Evolutionary conservation across 345 rosid species (phyloP).

Genomic region (Firmiana major): DNA sequence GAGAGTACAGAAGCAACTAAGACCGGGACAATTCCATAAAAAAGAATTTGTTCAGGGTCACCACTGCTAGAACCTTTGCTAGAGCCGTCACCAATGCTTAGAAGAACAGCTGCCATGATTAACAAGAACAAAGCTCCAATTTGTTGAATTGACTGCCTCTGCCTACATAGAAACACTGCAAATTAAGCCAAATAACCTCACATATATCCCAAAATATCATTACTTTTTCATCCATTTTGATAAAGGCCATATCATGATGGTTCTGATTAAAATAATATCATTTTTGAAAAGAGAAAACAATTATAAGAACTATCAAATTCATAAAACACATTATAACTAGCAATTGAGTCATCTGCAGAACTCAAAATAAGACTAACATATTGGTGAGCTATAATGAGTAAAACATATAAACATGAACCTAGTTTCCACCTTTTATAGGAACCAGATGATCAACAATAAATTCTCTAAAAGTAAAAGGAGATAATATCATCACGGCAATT

Average conservation of each 20-base stretch:
- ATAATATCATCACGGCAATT: not conserved
- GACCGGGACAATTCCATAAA: slow-evolving; percentile 90
- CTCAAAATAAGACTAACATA: not conserved
- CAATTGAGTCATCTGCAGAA: not conserved
- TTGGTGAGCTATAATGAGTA: not conserved
- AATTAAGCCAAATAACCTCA: slow-evolving; percentile 7
- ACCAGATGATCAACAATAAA: not conserved
- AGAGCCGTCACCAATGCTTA: slow-evolving; percentile 96
- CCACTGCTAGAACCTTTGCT: slow-evolving; percentile 50
- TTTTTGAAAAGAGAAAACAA: not conserved
- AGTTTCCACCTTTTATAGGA: not conserved
- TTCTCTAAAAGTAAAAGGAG: not conserved
- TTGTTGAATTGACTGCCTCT: slow-evolving; percentile 88
- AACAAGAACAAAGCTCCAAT: slow-evolving; percentile 79
- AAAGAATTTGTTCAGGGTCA: slow-evolving; percentile 60
- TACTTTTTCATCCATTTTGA: not conserved
- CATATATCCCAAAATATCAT: not conserved
- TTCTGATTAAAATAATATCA: not conserved
- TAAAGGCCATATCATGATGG: not conserved
- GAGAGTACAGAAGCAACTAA: slow-evolving; percentile 93
- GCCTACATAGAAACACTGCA: slow-evolving; percentile 46
- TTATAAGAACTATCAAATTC: not conserved
- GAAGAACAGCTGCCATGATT: slow-evolving; percentile 85
- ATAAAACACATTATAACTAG: not conserved
- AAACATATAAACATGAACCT: not conserved